Evolutionary conservation across 2,329 filamentous ascomycete species (phyloP), one percentile per base, ranked within the genome.

Genomic region (Aureobasidium uvarum): DNA sequence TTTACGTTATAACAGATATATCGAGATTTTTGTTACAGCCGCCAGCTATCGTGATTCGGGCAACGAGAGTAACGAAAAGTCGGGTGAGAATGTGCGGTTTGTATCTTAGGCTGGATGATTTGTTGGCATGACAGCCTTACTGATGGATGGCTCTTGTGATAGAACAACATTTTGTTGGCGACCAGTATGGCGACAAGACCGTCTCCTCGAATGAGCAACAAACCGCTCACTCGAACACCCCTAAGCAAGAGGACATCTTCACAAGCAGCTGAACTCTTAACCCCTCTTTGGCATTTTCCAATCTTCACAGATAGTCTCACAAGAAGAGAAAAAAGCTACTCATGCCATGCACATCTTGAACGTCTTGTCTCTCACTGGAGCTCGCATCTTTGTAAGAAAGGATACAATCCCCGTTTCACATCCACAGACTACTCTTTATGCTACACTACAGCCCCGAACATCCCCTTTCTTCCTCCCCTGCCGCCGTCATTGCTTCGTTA

Each of bases 401-500:
- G 50, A 54, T 54, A 54, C 31, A 38, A 54, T n/a, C 25, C 18
- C 50, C 28, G 20, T n/a, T 51, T 5, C 16, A 52, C 28, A 36
- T 23, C 13, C 33, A 36, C 33, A 36, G 2, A 13, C 51, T 50
- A 23, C 28, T 18, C 52, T 25, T 28, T 33, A n/a, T 43, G 23
- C 54, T 58, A 58, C 39, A 58, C 48, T 51, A 51, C 48, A 45
- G 13, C 39, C 38, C 39, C 36, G 3, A 16, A n/a, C 36, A 14
- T 43, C 23, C 38, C 38, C 38, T 50, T 11, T 18, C 1, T 10
- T 50, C 16, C 14, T 20, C 25, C 18, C 39, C 52, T 28, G 11
- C 11, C 11, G 7, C 38, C n/a, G 33, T 58, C 38, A 45, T 58
- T 43, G 54, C 54, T 58, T 58, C 54, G 54, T 58, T 58, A 58